A percentile compares a stretch with the other conserved stretches of the same genome.
Conservation (phyloP, 352 stramenopile genomes). For the Phytopythium ostracodes region DNA sequence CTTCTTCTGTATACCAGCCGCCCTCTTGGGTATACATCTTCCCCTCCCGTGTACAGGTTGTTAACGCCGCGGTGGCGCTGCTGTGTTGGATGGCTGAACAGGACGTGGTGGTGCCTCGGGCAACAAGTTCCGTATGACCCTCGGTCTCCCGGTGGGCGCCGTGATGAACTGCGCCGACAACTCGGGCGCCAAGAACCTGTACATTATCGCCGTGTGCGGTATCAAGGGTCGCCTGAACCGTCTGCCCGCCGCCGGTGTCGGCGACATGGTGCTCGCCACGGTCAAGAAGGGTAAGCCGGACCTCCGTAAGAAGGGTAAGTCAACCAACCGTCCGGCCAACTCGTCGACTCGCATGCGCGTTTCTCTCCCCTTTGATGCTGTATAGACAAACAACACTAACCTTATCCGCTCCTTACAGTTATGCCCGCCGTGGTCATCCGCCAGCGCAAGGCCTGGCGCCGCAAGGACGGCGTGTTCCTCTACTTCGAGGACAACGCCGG, state of each 20-base stretch:
- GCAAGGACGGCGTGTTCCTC: constrained; percentile 99
- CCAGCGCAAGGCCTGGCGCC: constrained; percentile 99
- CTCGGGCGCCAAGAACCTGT: constrained; percentile 99
- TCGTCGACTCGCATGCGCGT: not conserved
- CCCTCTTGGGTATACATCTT: not conserved
- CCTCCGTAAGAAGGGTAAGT: constrained; percentile 97
- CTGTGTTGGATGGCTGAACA: constrained; percentile 21
- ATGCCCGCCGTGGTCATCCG: constrained; percentile 99
- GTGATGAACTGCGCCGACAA: constrained; percentile 99
- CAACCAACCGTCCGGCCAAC: not conserved
- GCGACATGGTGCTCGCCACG: constrained; percentile 99
- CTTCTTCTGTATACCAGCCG: not conserved
- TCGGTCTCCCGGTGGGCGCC: constrained; percentile 97
- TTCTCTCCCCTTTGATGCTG: not conserved
- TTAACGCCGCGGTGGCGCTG: not conserved
- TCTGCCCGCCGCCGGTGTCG: constrained; percentile 97
- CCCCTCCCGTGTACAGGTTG: not conserved
- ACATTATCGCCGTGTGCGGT: constrained; percentile 99
- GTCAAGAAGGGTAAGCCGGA: constrained; percentile 99
- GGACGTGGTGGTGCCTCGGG: constrained; percentile 95
- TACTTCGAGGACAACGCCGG: constrained; percentile 99
- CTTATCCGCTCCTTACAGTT: constrained; percentile 56
- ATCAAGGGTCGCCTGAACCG: constrained; percentile 99
- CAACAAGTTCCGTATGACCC: constrained; percentile 99
- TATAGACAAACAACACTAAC: not conserved